Conservation (phyloP, 805 yeast genomes). For the Hagleromyces aurorensis region DNA sequence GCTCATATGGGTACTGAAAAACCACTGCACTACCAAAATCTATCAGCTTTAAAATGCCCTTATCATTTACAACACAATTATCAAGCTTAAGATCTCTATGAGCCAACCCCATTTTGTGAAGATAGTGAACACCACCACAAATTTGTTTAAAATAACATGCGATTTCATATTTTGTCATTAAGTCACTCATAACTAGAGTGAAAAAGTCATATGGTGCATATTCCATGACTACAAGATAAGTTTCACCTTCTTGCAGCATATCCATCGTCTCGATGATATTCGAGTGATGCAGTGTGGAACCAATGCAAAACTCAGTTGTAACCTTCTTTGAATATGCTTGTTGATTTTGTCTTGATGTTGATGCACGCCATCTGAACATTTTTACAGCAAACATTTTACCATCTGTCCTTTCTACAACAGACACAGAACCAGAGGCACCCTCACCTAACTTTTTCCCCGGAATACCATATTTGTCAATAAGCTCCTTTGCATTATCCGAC, state of each 20-base stretch:
- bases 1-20: slow-evolving; percentile 58
- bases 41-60: slow-evolving; percentile 76
- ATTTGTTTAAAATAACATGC: slow-evolving; percentile 81
- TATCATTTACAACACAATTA: slow-evolving; percentile 73
- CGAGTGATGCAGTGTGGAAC: slow-evolving; percentile 68
- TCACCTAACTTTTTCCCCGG: slow-evolving; percentile 73
- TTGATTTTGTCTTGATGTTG: slow-evolving; percentile 7
- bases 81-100: slow-evolving; percentile 91
- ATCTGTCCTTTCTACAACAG: slow-evolving; percentile 57
- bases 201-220: slow-evolving; percentile 89
- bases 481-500: slow-evolving; percentile 33
- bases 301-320: slow-evolving; percentile 73
- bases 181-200: slow-evolving; percentile 84
- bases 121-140: slow-evolving; percentile 60
- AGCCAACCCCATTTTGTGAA: slow-evolving; percentile 79
- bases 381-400: slow-evolving; percentile 74
- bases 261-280: slow-evolving; percentile 79
- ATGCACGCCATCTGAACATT: slow-evolving; percentile 62
- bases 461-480: slow-evolving; percentile 61
- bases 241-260: slow-evolving; percentile 57
- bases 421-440: slow-evolving; percentile 95
- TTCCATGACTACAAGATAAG: slow-evolving; percentile 79
- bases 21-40: slow-evolving; percentile 93
- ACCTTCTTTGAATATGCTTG: slow-evolving; percentile 71
- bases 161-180: slow-evolving; percentile 62